Evolutionary conservation across 2,329 filamentous ascomycete genomes (phyloP), one percentile per base, ranked within the genome.

Genomic region (Seiridium cupressi): DNA sequence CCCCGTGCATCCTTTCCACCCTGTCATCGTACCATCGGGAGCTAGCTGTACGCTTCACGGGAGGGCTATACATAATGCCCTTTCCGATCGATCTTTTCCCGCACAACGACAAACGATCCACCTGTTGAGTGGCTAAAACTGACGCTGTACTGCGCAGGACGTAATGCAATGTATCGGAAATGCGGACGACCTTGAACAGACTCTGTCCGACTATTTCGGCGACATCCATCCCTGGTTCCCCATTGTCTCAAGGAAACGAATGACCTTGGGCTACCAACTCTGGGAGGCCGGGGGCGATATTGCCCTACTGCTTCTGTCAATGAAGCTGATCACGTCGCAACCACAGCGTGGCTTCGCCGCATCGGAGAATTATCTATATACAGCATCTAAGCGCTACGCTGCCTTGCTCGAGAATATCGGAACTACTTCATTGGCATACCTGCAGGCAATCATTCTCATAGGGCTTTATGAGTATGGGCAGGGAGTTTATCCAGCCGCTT

Each of bases 401-500:
- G 67, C 69, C 31, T 64, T 75, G 34, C 67, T 81, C 48, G 80
- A 83, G 61, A 68, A 73, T 5, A 69, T 72, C 44, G 79, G 79
- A 34, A 72, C 71, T 6, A 70, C 77, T 7, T 78, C 76, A 34
- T 63, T 83, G 13, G 69, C 76, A 51, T 68, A 78, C 44, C 70
- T 83, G 6, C 81, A 83, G 65, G 76, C 77, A 3, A 72, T 76
- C 61, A 62, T 82, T 1, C 71, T 83, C 11, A 69, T 83, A 31
- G 73, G 79, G 6, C 67, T 81, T 3, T 83, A 81, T 64, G 80
- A 83, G 64, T 72, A 78, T 60, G 76, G 78, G 1, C 80, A 83
- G 62, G 76, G 72, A 3, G 78, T 83, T 51, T 82, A 82, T 62
- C 81, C 81, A 3, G 76, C 79, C 9, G 79, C 79, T 11, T 83